These are phyloP conservation scores for Castanea crenata DNA, from an alignment of 306 rosid genomes.

Conservation along the genomic window DNA sequence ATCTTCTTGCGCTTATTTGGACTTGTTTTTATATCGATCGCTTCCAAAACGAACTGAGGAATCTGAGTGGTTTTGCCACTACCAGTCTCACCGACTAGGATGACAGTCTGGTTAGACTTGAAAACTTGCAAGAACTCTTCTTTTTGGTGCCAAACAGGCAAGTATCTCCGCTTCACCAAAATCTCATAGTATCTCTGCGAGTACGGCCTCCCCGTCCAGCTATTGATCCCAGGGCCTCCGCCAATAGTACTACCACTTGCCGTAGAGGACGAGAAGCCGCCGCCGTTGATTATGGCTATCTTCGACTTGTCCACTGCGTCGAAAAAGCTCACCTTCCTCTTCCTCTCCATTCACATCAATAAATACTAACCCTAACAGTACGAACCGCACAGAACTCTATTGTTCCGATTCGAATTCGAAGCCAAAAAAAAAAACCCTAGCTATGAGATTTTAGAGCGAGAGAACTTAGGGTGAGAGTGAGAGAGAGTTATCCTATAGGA, in stretches of 20 bases:
- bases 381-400: not conserved
- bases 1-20: conserved; percentile 70
- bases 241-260: no score
- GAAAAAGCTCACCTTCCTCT: conserved; percentile 83
- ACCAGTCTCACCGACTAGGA: conserved; percentile 93
- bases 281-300: conserved; percentile 34
- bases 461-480: no score
- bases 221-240: conserved; percentile 38
- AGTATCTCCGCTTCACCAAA: conserved; percentile 70
- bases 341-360: conserved; percentile 80
- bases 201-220: conserved; percentile 74
- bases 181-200: conserved; percentile 74
- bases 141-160: conserved; percentile 94
- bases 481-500: no score
- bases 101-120: conserved; percentile 60
- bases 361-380: not conserved
- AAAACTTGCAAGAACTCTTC: conserved; percentile 69
- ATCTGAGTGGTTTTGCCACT: conserved; percentile 98
- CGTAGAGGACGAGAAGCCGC: conserved; percentile 25
- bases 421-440: not conserved
- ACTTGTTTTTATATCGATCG: conserved; percentile 50
- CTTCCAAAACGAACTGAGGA: conserved; percentile 90
- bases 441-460: no score
- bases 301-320: conserved; percentile 76
- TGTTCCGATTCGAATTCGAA: not conserved